phyloP scores from a whole-genome alignment of 2,329 filamentous ascomycete genomes.

The Neonectria coccinea region DNA sequence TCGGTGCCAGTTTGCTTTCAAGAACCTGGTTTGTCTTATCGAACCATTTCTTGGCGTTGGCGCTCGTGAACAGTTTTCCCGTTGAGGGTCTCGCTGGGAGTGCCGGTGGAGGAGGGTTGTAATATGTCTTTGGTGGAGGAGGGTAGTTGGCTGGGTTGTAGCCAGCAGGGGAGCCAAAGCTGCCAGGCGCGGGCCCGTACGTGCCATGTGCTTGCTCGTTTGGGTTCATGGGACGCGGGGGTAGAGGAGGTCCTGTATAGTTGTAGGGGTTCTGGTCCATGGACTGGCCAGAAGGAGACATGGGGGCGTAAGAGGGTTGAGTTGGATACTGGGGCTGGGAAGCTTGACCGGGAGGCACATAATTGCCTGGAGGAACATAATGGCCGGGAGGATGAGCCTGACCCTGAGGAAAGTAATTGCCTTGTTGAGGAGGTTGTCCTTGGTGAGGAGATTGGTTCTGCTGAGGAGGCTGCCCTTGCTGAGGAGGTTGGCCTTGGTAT shows the following conservation, averaged over 20 bases:
- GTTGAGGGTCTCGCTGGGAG: conserved; percentile 35
- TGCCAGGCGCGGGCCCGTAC: conserved; percentile 25
- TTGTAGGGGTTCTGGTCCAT: conserved; percentile 29
- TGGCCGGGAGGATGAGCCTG: neutral
- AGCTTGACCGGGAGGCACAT: conserved; percentile 18
- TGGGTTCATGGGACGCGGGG: conserved; percentile 44
- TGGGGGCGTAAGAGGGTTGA: conserved; percentile 40
- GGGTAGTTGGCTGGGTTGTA: conserved; percentile 46
- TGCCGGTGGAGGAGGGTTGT: conserved; percentile 42
- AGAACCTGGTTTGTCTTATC: conserved; percentile 52
- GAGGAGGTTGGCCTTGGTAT: neutral
- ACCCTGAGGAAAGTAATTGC: neutral
- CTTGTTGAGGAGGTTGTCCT: neutral
- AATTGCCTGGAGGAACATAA: neutral
- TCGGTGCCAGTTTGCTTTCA: conserved; percentile 49
- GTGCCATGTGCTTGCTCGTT: conserved; percentile 31
- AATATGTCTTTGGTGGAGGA: conserved; percentile 49
- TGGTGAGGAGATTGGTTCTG: neutral
- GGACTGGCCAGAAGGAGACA: conserved; percentile 15
- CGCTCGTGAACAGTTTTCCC: conserved; percentile 48
- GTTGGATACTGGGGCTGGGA: conserved; percentile 39
- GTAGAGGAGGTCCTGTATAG: conserved; percentile 43
- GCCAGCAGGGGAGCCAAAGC: conserved; percentile 39
- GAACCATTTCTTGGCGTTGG: conserved; percentile 51
- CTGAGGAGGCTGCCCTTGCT: neutral